These are phyloP conservation scores for Fusarium verrucosum DNA, from an alignment of 2,329 filamentous ascomycete species.

Conservation along the genomic window DNA sequence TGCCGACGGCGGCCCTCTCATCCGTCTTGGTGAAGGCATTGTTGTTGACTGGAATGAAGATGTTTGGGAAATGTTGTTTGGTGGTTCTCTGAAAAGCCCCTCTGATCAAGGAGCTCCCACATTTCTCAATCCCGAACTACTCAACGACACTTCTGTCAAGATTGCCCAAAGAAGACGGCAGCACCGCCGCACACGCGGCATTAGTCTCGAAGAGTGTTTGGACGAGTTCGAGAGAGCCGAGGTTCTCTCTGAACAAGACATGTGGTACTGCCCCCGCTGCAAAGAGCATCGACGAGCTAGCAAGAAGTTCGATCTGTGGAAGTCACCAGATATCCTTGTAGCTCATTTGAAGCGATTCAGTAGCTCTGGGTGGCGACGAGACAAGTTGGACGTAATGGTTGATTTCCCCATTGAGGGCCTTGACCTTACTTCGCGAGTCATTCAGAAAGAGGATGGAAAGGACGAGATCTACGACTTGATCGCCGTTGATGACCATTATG, in stretches of 20 bases:
- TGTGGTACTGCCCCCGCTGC: constrained; percentile 96
- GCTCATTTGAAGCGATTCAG: constrained; percentile 97
- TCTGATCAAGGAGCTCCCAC: constrained; percentile 68
- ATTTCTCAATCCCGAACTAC: constrained; percentile 61
- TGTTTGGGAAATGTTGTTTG: constrained; percentile 77
- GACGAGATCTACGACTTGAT: constrained; percentile 90
- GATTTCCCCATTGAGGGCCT: constrained; percentile 91
- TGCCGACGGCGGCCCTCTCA: constrained; percentile 67
- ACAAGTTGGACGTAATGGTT: constrained; percentile 91
- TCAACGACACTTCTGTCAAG: constrained; percentile 72
- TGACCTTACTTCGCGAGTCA: constrained; percentile 81
- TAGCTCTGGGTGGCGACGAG: constrained; percentile 79
- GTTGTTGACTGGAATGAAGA: constrained; percentile 85
- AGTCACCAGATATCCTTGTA: constrained; percentile 91
- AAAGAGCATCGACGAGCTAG: constrained; percentile 91
- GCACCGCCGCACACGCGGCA: constrained; percentile 65
- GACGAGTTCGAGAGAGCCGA: constrained; percentile 96
- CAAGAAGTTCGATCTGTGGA: constrained; percentile 98
- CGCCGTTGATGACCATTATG: constrained; percentile 95
- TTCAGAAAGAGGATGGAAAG: constrained; percentile 82
- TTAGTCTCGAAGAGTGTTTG: constrained; percentile 88
- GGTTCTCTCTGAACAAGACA: constrained; percentile 92
- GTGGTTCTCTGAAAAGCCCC: constrained; percentile 47
- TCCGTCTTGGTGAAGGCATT: constrained; percentile 84
- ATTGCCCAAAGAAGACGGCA: constrained; percentile 71